Conservation (phyloP, 495 filamentous ascomycete species). For the Lepidopterella palustris region DNA sequence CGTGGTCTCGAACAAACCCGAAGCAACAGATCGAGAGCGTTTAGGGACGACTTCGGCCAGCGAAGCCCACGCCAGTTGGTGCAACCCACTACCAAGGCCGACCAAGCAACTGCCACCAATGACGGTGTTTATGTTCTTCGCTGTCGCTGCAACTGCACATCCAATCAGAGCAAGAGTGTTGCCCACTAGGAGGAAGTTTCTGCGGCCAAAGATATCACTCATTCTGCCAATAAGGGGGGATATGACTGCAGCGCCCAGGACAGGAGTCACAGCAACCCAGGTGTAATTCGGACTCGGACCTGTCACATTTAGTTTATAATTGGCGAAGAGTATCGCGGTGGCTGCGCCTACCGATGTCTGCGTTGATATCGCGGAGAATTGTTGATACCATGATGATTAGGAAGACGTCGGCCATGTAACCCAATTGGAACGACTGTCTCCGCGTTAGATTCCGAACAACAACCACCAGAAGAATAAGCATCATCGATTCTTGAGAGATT, state of each 20-base stretch:
- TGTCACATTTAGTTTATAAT: no score
- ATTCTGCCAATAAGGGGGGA: conserved; percentile 5
- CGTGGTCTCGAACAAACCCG: background rate
- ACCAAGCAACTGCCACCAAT: background rate
- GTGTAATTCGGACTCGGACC: background rate
- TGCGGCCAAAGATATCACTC: conserved; percentile 10
- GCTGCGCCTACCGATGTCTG: no score
- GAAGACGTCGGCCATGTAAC: background rate
- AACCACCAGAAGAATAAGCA: no score
- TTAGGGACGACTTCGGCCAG: background rate
- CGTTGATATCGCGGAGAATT: background rate
- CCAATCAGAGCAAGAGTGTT: background rate
- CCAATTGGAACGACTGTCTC: background rate
- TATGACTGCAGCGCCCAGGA: conserved; percentile 4
- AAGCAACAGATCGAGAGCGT: background rate
- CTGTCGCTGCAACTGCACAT: background rate
- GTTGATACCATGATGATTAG: background rate
- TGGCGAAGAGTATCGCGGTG: no score
- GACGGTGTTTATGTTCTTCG: background rate
- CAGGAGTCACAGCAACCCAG: background rate
- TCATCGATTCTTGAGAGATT: no score
- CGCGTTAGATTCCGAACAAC: no score
- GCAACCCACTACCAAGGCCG: background rate
- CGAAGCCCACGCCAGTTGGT: background rate
- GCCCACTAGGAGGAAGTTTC: conserved; percentile 1